Conservation (phyloP, 192 early-diverging fungal species). For the Backusella westeae region DNA sequence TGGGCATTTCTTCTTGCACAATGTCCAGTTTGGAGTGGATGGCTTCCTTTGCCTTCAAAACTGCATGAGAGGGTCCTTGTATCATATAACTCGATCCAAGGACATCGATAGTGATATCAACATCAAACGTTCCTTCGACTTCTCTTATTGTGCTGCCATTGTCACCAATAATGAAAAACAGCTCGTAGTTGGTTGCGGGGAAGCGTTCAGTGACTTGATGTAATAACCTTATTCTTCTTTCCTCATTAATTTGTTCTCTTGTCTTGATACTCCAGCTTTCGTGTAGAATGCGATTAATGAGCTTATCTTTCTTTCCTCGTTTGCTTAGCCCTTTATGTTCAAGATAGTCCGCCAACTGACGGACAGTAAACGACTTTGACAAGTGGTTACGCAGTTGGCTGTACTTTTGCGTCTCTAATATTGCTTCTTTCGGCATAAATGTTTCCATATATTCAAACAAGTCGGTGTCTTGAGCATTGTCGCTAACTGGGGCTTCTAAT, state of each 20-base stretch:
- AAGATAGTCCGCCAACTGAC: conserved; percentile 6
- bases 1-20: not conserved
- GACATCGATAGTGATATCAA: conserved; percentile 8
- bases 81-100: not conserved
- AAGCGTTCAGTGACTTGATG: not conserved
- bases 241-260: not conserved
- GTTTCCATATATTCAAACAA: not conserved
- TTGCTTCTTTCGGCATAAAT: not conserved
- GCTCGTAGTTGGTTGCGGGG: not conserved
- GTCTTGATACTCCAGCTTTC: conserved; percentile 7
- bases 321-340: not conserved
- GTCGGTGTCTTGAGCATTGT: not conserved
- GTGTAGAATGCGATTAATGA: not conserved
- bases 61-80: not conserved
- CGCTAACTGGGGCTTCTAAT: not conserved
- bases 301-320: not conserved
- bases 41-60: not conserved
- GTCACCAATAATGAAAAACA: conserved; percentile 17
- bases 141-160: conserved; percentile 11
- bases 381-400: not conserved
- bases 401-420: not conserved
- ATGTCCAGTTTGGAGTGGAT: not conserved
- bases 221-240: not conserved
- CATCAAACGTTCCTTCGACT: not conserved
- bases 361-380: not conserved